Evolutionary conservation across 2,329 filamentous ascomycete species (phyloP).

Genomic region (Aspergillus sojae): DNA sequence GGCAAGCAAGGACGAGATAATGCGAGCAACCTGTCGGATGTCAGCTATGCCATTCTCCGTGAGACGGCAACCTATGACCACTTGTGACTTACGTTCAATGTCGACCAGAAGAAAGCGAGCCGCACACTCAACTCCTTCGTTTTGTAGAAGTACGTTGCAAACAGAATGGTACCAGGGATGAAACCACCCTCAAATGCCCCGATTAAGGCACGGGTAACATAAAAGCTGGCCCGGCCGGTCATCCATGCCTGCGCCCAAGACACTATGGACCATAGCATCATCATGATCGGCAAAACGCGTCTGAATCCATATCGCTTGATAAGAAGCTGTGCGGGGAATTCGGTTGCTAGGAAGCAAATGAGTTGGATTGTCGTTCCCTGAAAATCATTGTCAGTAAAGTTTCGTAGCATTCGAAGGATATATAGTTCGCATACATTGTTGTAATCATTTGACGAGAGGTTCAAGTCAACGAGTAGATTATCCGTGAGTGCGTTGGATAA

Average conservation of each 20-base stretch:
- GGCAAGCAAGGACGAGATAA: constrained; percentile 42
- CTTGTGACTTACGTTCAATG: constrained; percentile 29
- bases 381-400: background rate
- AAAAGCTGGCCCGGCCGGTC: constrained; percentile 38
- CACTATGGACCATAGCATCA: constrained; percentile 51
- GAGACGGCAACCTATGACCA: too few relatives aligned
- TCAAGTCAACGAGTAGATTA: constrained; percentile 39
- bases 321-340: constrained; percentile 51
- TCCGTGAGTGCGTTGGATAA: constrained; percentile 39
- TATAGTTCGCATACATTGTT: constrained; percentile 31
- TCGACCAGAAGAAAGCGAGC: constrained; percentile 48
- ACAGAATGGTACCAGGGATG: constrained; percentile 42
- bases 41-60: background rate
- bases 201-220: constrained; percentile 42
- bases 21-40: constrained; percentile 27
- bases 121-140: constrained; percentile 45
- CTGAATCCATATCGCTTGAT: constrained; percentile 51
- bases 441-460: constrained; percentile 42
- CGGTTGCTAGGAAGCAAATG: constrained; percentile 36
- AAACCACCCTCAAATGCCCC: constrained; percentile 44
- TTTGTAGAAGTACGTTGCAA: constrained; percentile 47
- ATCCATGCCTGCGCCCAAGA: constrained; percentile 39
- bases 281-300: constrained; percentile 49
- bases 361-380: constrained; percentile 29
- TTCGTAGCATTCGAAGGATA: background rate